Percentiles rank a stretch among this genome's conserved stretches.
Conservation (phyloP, 2,329 filamentous ascomycete genomes). For the Colletotrichum liriopes region DNA sequence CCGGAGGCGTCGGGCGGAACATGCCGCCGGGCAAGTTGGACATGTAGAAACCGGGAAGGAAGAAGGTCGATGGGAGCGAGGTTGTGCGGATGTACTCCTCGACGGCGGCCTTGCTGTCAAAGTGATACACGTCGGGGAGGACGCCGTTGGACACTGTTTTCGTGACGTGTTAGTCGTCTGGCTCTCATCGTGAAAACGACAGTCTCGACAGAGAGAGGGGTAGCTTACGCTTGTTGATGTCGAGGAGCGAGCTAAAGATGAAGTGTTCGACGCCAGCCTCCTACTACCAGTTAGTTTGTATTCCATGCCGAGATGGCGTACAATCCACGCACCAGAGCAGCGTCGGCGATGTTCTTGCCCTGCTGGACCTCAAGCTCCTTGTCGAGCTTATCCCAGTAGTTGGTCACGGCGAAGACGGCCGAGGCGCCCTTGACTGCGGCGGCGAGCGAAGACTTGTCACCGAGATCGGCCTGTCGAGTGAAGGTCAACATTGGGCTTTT, state of each 20-base stretch:
- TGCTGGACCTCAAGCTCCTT: slow-evolving; percentile 60
- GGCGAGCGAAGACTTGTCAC: slow-evolving; percentile 61
- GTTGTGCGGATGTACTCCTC: slow-evolving; percentile 67
- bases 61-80: slow-evolving; percentile 65
- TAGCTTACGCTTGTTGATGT: slow-evolving; percentile 57
- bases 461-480: slow-evolving; percentile 61
- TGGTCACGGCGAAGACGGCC: slow-evolving; percentile 68
- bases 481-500: slow-evolving; percentile 5
- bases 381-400: slow-evolving; percentile 64
- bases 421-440: slow-evolving; percentile 61
- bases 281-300: slow-evolving; percentile 1
- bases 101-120: slow-evolving; percentile 71
- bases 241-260: slow-evolving; percentile 61
- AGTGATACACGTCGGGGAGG: slow-evolving; percentile 63
- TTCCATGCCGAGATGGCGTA: slow-evolving; percentile 46
- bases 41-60: slow-evolving; percentile 70
- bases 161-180: slow-evolving; percentile 12
- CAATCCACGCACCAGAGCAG: slow-evolving; percentile 56
- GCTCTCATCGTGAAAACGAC: background rate
- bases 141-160: slow-evolving; percentile 56
- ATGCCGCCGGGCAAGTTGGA: slow-evolving; percentile 59
- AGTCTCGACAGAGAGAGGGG: background rate
- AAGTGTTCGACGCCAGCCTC: slow-evolving; percentile 59
- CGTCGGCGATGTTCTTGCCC: slow-evolving; percentile 65
- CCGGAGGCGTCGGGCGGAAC: slow-evolving; percentile 49